Conservation (phyloP, 257 asterid genomes). For the Plantago ovata region DNA sequence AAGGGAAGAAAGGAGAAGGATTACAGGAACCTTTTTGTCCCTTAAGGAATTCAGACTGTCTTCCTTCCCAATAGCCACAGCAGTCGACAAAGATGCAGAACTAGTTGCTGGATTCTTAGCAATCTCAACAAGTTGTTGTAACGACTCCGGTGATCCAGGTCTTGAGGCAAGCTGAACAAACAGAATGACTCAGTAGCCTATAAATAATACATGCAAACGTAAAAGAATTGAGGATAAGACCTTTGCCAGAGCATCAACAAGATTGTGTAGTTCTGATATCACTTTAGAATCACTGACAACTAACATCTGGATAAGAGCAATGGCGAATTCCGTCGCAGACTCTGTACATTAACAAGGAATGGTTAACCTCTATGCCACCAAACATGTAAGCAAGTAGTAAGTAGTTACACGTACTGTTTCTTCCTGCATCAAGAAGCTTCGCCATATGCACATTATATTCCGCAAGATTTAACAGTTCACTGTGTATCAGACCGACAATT, state of each 20-base stretch:
- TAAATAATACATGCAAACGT: not conserved
- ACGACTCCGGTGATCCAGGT: slow-evolving; percentile 95
- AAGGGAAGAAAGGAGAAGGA: not conserved
- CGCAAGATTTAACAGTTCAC: slow-evolving; percentile 79
- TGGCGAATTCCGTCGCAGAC: slow-evolving; percentile 86
- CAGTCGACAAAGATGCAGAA: slow-evolving; percentile 39
- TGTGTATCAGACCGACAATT: slow-evolving; percentile 71
- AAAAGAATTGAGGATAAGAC: slow-evolving; percentile 30
- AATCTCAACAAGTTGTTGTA: slow-evolving; percentile 86
- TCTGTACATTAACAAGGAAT: slow-evolving; percentile 52
- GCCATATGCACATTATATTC: slow-evolving; percentile 98
- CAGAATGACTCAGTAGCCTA: slow-evolving; percentile 25
- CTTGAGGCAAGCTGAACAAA: slow-evolving; percentile 80
- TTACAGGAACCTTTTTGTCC: slow-evolving; percentile 66
- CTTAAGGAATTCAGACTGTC: slow-evolving; percentile 47
- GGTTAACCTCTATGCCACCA: slow-evolving; percentile 12
- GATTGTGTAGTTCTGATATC: slow-evolving; percentile 78
- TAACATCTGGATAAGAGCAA: slow-evolving; percentile 71
- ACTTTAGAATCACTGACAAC: slow-evolving; percentile 63
- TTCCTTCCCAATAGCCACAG: slow-evolving; percentile 56
- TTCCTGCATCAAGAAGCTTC: slow-evolving; percentile 88
- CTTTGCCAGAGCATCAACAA: slow-evolving; percentile 92
- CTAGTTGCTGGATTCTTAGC: slow-evolving; percentile 73
- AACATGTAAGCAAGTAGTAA: slow-evolving; percentile 15
- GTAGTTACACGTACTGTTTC: slow-evolving; percentile 70